phyloP scores from a whole-genome alignment of 208 protist species.

The Phytomonas sp. region DNA sequence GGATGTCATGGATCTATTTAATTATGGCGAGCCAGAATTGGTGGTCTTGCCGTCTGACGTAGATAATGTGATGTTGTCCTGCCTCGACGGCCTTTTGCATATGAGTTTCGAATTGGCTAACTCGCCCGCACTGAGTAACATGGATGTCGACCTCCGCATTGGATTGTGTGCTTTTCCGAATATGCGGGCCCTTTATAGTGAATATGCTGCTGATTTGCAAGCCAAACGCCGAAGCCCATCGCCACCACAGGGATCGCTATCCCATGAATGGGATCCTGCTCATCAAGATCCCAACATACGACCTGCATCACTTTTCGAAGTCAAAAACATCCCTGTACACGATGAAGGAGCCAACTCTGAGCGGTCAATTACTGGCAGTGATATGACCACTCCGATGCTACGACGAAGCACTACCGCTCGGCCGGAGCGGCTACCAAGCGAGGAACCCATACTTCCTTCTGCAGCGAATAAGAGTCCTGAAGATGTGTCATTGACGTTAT shows the following conservation, averaged over 20 bases:
- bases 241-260: not conserved
- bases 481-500: not conserved
- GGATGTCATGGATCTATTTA: constrained; percentile 35
- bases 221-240: constrained; percentile 7
- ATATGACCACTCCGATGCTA: not conserved
- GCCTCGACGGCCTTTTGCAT: constrained; percentile 19
- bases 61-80: constrained; percentile 16
- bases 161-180: constrained; percentile 15
- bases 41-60: constrained; percentile 17
- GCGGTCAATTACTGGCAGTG: not conserved
- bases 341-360: not conserved
- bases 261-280: not conserved
- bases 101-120: constrained; percentile 30
- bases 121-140: constrained; percentile 16
- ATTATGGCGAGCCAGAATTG: constrained; percentile 18
- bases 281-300: not conserved
- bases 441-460: not conserved
- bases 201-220: constrained; percentile 11
- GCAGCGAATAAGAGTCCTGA: not conserved
- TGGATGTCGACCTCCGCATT: constrained; percentile 34
- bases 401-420: not conserved
- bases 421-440: not conserved
- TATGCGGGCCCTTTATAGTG: constrained; percentile 15
- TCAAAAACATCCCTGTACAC: not conserved
- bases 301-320: not conserved